Evolutionary conservation across 352 stramenopile genomes (phyloP).

Genomic region (Phytophthora megakarya): DNA sequence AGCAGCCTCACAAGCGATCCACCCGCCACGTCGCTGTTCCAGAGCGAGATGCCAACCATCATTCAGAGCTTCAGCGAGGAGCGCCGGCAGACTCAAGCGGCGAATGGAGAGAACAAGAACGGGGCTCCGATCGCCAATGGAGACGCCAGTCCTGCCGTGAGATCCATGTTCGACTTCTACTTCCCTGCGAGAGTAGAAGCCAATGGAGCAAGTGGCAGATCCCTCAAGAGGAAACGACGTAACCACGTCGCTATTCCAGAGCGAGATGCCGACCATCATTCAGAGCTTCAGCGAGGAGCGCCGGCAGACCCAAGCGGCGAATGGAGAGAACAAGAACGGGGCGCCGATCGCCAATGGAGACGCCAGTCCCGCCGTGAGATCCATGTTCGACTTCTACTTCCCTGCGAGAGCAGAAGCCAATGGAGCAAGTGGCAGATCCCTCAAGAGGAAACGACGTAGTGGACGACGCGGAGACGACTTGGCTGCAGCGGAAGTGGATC

Average conservation of each 20-base stretch:
- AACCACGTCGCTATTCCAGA: slow-evolving; percentile 53
- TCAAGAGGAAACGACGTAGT: slow-evolving; percentile 57
- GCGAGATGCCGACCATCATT: slow-evolving; percentile 51
- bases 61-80: slow-evolving; percentile 69
- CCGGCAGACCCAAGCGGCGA: slow-evolving; percentile 4
- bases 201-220: too few species aligned
- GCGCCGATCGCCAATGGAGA: slow-evolving; percentile 32
- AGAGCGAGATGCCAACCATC: slow-evolving; percentile 46
- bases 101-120: slow-evolving; percentile 29
- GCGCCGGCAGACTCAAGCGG: slow-evolving; percentile 7
- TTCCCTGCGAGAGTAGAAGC: slow-evolving; percentile 49
- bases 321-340: slow-evolving; percentile 29
- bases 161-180: slow-evolving; percentile 69
- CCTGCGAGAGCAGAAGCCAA: slow-evolving; percentile 27
- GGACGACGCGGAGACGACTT: slow-evolving; percentile 25
- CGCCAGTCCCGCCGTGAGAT: slow-evolving; percentile 31
- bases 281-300: slow-evolving; percentile 61
- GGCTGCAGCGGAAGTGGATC: slow-evolving; percentile 42
- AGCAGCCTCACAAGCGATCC: slow-evolving; percentile 22
- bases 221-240: too few species aligned
- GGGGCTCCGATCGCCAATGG: slow-evolving; percentile 22
- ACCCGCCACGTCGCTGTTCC: slow-evolving; percentile 49
- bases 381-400: slow-evolving; percentile 72
- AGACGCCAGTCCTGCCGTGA: slow-evolving; percentile 23
- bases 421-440: slow-evolving; percentile 28